A percentile compares a stretch with the other conserved stretches of the same genome.
Conservation (phyloP, 1,284 basidiomycete genomes). For the Ustilago cynodontis region DNA sequence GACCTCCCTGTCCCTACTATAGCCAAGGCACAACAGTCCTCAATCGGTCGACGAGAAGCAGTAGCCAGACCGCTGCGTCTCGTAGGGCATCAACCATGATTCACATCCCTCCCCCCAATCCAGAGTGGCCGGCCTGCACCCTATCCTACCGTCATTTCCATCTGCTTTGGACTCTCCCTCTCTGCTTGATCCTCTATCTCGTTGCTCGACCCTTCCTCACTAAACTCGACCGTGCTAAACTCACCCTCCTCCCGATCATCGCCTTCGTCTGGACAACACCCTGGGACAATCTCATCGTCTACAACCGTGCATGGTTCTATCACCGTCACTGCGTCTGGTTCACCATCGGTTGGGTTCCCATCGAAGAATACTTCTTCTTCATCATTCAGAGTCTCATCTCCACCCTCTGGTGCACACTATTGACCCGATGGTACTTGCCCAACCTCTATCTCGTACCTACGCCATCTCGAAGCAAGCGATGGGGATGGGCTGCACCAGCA, state of each 20-base stretch:
- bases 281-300: slow-evolving; percentile 63
- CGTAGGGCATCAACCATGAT: slow-evolving; percentile 11
- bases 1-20: no score
- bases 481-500: slow-evolving; percentile 10
- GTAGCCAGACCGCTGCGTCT: neutral
- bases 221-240: slow-evolving; percentile 57
- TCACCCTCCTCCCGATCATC: slow-evolving; percentile 58
- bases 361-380: slow-evolving; percentile 67
- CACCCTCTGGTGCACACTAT: slow-evolving; percentile 55
- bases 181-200: slow-evolving; percentile 46
- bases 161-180: slow-evolving; percentile 58
- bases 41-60: no score
- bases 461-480: neutral
- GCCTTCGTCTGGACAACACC: slow-evolving; percentile 66
- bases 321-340: slow-evolving; percentile 60
- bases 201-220: slow-evolving; percentile 58
- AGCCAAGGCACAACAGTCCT: no score
- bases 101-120: slow-evolving; percentile 17
- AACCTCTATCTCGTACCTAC: slow-evolving; percentile 39
- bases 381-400: slow-evolving; percentile 64
- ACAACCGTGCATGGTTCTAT: slow-evolving; percentile 62
- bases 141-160: slow-evolving; percentile 62
- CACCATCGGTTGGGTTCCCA: slow-evolving; percentile 58
- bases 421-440: slow-evolving; percentile 60
- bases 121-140: slow-evolving; percentile 49